Base-by-base conservation (phyloP, 2,329 filamentous ascomycete species). In the Trichoderma atrobrunneum region DNA sequence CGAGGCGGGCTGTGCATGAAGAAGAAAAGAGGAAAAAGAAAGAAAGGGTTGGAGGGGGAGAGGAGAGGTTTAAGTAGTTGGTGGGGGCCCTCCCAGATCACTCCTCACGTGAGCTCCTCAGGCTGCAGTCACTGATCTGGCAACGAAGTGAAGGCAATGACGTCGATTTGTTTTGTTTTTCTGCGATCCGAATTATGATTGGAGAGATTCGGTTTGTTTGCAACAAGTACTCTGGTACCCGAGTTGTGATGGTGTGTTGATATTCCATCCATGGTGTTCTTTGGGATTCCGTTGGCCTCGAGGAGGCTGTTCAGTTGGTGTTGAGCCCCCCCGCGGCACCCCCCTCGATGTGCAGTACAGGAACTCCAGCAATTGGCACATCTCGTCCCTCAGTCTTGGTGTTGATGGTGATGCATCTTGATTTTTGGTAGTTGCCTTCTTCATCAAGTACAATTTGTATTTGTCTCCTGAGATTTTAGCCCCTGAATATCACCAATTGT, bases 51-150 rank as follows among this genome's bases (percentile, higher is more conserved):
- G n/a, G 24, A 16, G 61, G 66, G 72, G 61, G 54, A 48, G 43
- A 66, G 73, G 66, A 62, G 65, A 72, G 61, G 65, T 63, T 72
- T 74, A 74, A 64, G 62, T 71, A 72, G 59, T n/a, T 24, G n/a
- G n/a, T 8, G 71, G 34, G 57, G 71, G 43, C 12, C 39, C 32
- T 59, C 64, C 70, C 26, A 21, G 59, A 68, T 69, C 64, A 68
- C 64, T 24, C 43, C n/a, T 60, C 71, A 72, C 71, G 65, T 72
- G 71, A 69, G 64, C 43, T 28, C 71, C 71, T 62, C 71, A 63
- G 63, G 57, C 59, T 69, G 32, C 71, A 63, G 32, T 59, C 26
- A 24, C 64, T 57, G 43, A 36, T 62, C 54, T 60, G 59, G 32
- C 43, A 63, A 56, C 34, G 12, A 56, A 66, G 24, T 51, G 57